Conservation (phyloP, 345 rosid species). For the Murraya koenigii region DNA sequence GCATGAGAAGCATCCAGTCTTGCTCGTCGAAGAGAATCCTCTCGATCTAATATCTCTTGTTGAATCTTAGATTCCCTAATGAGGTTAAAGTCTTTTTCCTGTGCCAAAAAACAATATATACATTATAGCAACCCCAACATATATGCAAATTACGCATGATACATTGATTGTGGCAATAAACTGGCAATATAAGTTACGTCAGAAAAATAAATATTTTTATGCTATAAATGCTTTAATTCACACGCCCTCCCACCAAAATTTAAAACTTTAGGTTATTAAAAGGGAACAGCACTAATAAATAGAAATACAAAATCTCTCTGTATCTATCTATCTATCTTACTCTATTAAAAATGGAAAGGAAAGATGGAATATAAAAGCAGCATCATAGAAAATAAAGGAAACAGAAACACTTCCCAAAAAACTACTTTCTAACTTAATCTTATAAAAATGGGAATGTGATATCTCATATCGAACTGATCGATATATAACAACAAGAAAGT, state of each 20-base stretch:
- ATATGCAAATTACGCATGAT: constrained; percentile 1
- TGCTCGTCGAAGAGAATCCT: constrained; percentile 87
- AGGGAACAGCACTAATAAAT: background rate
- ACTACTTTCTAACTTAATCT: background rate
- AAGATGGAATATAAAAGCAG: too few relatives aligned
- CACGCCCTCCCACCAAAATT: background rate
- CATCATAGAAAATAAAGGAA: background rate
- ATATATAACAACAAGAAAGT: background rate
- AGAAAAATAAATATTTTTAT: constrained; percentile 4
- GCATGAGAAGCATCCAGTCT: constrained; percentile 71
- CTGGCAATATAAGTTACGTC: background rate
- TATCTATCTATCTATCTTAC: background rate
- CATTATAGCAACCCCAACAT: constrained; percentile 7
- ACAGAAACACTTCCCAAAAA: background rate
- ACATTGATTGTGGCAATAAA: background rate
- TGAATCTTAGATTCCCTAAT: constrained; percentile 57
- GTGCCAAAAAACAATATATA: constrained; percentile 11
- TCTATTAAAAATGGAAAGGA: too few relatives aligned
- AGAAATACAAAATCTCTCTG: too few relatives aligned
- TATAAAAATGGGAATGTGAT: background rate
- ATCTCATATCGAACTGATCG: background rate
- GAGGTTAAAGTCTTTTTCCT: constrained; percentile 67
- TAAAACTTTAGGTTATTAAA: too few relatives aligned
- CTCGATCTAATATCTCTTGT: constrained; percentile 61
- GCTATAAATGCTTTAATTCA: background rate